Evolutionary conservation across 116 monocot genomes (phyloP), one percentile per base, ranked within the genome.

Genomic region (Zostera marina): DNA sequence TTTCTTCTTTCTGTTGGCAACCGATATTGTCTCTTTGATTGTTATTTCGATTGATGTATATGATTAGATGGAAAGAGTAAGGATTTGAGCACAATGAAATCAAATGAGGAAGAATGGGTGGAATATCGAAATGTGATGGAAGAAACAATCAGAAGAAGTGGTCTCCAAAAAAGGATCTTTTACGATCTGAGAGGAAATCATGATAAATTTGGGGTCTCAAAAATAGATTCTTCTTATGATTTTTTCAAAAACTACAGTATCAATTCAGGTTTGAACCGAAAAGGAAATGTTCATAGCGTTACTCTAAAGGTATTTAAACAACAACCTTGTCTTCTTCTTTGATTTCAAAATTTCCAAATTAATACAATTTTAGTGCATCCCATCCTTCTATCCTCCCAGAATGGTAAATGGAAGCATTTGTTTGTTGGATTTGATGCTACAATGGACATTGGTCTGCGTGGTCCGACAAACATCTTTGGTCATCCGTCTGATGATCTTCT

Each of bases 181-280:
- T 99, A 77, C 68, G 98, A 99, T 75, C 77, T 99, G 13, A 86
- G 83, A 71, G 91, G 91, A 56, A 99, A 99, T 67, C 98, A 99
- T 79, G 98, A 99, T 68, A 72, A 70, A 25, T 91, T 99, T 77
- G 91, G 91, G 20, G 91, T 99, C 52, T 76, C 83, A 44, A 59
- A 49, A 32, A 25, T 56, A 57, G 91, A 81, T 59, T 83, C 75
- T 25, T 22, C 42, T 22, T 83, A 73, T 79, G 98, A 91, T 67
- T 84, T 77, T 63, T 99, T 82, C 63, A 22, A 62, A 7, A 91
- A 99, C 58, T 91, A 99, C 52, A 87, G 98, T 63, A 65, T 85
- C 41, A 90, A 99, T 74, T 61, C 80, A 53, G 68, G 60, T 68
- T 54, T 74, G 52, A 48, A 66, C 54, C 47, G 88, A 3, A 59